Evolutionary conservation across 768 basidiomycete genomes (phyloP).

Genomic region (Exsudoporus frostii): DNA sequence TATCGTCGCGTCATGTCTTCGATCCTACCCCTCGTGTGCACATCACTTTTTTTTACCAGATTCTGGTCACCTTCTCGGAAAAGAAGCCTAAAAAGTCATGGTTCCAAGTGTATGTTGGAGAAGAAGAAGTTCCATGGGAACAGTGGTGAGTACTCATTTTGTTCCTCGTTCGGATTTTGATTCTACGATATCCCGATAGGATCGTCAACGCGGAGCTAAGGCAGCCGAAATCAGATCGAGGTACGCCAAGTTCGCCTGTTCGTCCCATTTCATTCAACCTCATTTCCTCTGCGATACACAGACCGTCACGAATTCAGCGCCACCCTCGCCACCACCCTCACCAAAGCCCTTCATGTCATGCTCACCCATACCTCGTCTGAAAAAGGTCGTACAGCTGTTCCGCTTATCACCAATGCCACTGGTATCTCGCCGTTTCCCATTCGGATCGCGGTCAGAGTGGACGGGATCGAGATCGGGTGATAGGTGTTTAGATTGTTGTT

Average conservation of each 20-base stretch:
- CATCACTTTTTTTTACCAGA: constrained; percentile 30
- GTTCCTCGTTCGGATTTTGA: not conserved
- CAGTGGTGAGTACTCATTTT: too few relatives aligned
- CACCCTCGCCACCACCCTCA: constrained; percentile 58
- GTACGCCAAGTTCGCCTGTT: constrained; percentile 32
- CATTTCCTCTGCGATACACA: constrained; percentile 11
- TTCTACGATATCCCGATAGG: constrained; percentile 39
- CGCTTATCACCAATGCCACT: constrained; percentile 71
- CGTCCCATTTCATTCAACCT: not conserved
- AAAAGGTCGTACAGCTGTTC: constrained; percentile 68
- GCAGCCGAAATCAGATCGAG: constrained; percentile 65
- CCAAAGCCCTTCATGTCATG: constrained; percentile 67
- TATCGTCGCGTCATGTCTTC: constrained; percentile 18
- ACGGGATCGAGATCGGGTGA: constrained; percentile 58
- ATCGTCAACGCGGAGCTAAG: constrained; percentile 75
- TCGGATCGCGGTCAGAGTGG: constrained; percentile 63
- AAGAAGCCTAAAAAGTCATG: constrained; percentile 74
- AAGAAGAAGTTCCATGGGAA: constrained; percentile 87
- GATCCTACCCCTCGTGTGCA: too few relatives aligned
- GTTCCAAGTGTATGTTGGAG: constrained; percentile 67
- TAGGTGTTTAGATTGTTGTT: not conserved
- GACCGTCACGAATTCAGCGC: constrained; percentile 52
- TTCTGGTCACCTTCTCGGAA: constrained; percentile 73
- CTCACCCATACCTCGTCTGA: constrained; percentile 78
- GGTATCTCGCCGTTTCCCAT: constrained; percentile 83